Base-by-base conservation (phyloP, 345 rosid species). In the Dimocarpus longan region DNA sequence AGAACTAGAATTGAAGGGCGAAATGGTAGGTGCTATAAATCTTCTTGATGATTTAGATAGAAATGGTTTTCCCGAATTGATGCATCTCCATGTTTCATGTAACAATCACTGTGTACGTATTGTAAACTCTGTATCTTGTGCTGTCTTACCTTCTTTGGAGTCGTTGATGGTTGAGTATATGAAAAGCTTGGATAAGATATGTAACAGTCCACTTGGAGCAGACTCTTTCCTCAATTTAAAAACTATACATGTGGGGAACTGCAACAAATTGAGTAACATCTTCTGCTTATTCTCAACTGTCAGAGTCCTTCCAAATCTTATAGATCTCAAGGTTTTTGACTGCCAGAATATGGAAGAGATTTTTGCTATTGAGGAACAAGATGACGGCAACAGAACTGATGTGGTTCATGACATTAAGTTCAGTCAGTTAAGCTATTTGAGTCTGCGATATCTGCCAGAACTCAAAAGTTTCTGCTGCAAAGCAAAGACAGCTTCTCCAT, bases 281-380 rank as follows among this genome's bases (percentile, higher is more conserved):
- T 67, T n/a, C 71, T 39, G n/a, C 71, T 39, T 21, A 3, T 67
- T 42, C 21, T 0, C 46, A 26, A 18, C 0, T 18, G 6, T 8
- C 22, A 19, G 11, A 40, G 48, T 10, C 50, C 71, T 67, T 40
- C 71, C 46, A 42, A 46, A 67, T 39, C 71, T 40, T 18, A 6
- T 6, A 67, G 44, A n/a, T 39, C 19, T 67, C 3, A 2, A 0
- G 0, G 26, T 67, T 22, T 3, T 5, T 1, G 42, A 59, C 3
- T 86, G 88, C 77, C 7, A 4, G 8, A 68, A 8, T 26, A 48
- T 86, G 62, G 68, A 57, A 43, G 85, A 60, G 62, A 19, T 67
- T 39, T 67, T 67, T 8, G 46, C 24, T 19, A 19, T 67, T 67
- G 71, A 18, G 0, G 9, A 21, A 40, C 12, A 13, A 26, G 73